Base-by-base conservation (phyloP, 1,284 basidiomycete genomes). In the Cystobasidium slooffiae region DNA sequence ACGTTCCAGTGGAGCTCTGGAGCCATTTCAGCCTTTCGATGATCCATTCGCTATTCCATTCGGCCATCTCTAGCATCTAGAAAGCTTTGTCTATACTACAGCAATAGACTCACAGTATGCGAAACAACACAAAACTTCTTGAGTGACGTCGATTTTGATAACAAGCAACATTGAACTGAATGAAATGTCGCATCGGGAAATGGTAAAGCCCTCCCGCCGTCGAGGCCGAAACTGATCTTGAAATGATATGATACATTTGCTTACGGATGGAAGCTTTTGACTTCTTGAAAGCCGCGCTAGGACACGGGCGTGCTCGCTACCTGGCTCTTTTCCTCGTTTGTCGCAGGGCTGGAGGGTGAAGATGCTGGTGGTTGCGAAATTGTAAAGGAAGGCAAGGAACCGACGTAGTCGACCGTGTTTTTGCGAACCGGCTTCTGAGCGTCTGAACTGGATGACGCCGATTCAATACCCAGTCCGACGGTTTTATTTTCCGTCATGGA, bases 311-410 rank as follows among this genome's bases (percentile, higher is more conserved):
- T 12, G 14, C 14, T 49, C 12, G 46, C 46, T 6, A n/a, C 12
- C 46, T 14, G n/a, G 12, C 46, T 14, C 14, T n/a, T 49, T n/a
- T 59, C 20, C 20, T 5, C 39, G 16, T 12, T 16, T 1, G 9
- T 43, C 1, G 18, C n/a, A 5, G 22, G 5, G 12, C n/a, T 18
- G 18, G 53, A 47, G 0, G 69, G 69, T 7, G 69, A 31, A 31
- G 31, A 72, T 20, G 58, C 46, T 10, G 69, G 69, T 20, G 61
- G 59, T 7, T 51, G 69, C 10, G 69, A 72, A 12, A 72, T 53
- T 9, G 47, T 72, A 31, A 72, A 72, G 22, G 69, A 72, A 3
- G 69, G 69, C 31, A 72, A 20, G 12, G 69, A 72, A 10, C 69
- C 69, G 22, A 72, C 69, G 24, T 52, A 72, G 18, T 67, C 52